Conservation (phyloP, 768 basidiomycete genomes). For the Udeniomyces megalosporus region DNA sequence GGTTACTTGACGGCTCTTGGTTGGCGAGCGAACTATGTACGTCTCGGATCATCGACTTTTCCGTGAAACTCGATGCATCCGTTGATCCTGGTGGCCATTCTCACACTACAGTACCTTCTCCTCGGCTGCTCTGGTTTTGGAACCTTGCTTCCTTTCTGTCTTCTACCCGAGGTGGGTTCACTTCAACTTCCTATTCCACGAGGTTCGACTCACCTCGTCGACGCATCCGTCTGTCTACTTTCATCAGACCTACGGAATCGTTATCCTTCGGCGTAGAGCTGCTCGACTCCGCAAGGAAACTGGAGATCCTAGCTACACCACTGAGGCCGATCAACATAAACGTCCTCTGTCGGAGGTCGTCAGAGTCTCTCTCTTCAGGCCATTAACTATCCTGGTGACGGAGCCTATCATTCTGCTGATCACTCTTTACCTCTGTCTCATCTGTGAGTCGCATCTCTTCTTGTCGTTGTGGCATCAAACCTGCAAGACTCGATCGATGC, state of each 20-base stretch:
- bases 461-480: too few species aligned
- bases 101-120: neutral
- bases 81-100: neutral
- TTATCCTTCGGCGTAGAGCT: conserved; percentile 10
- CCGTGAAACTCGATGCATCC: neutral
- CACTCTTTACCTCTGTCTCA: neutral
- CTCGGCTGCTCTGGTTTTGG: neutral
- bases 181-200: too few species aligned
- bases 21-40: neutral
- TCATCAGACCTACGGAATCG: conserved; percentile 10
- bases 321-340: conserved; percentile 23
- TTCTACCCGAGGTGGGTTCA: neutral
- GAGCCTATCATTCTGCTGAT: conserved; percentile 24
- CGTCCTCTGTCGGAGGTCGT: conserved; percentile 21
- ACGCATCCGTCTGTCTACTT: neutral
- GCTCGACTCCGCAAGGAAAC: conserved; percentile 19
- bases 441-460: neutral
- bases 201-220: too few species aligned
- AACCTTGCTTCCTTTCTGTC: neutral
- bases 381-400: conserved; percentile 22
- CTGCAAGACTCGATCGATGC: too few species aligned
- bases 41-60: neutral
- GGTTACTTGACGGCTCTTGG: neutral
- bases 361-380: conserved; percentile 22
- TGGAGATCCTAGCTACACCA: conserved; percentile 17